A percentile compares a stretch with the other conserved stretches of the same genome.
These are phyloP conservation scores for Eucalyptus sp. DNA, from an alignment of 345 rosid genomes.

Conservation along the genomic window DNA sequence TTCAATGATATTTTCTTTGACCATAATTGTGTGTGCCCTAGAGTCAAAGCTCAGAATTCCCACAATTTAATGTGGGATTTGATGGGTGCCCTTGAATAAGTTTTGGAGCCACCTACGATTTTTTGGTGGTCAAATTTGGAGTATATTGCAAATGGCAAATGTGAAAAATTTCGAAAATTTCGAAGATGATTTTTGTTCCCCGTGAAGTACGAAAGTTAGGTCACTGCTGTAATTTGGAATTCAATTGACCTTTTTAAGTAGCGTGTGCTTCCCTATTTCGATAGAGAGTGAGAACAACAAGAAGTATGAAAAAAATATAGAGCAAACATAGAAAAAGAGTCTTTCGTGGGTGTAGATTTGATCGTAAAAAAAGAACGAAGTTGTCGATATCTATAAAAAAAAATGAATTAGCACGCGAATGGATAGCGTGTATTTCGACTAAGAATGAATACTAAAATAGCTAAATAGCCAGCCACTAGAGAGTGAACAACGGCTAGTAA, in stretches of 20 bases:
- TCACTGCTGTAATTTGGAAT: neutral
- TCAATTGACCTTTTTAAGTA: neutral
- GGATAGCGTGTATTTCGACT: accelerated
- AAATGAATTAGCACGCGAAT: neutral
- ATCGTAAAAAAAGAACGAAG: neutral
- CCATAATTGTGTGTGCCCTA: neutral
- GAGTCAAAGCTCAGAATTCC: neutral
- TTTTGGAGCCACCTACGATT: neutral
- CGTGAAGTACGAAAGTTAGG: neutral
- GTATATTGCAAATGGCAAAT: neutral
- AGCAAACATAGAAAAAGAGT: neutral
- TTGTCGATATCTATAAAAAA: neutral
- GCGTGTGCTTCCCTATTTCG: neutral
- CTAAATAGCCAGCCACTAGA: neutral
- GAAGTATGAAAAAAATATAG: neutral
- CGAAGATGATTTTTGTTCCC: neutral
- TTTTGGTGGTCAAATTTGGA: neutral
- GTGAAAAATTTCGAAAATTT: neutral
- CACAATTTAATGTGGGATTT: neutral
- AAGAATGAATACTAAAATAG: neutral
- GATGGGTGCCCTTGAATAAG: neutral
- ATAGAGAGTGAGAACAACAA: neutral
- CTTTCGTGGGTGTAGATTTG: neutral
- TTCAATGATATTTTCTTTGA: neutral
- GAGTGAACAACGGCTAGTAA: neutral